These are phyloP conservation scores for Aphanoascus verrucosus DNA, from an alignment of 2,329 filamentous ascomycete species.

Conservation along the genomic window DNA sequence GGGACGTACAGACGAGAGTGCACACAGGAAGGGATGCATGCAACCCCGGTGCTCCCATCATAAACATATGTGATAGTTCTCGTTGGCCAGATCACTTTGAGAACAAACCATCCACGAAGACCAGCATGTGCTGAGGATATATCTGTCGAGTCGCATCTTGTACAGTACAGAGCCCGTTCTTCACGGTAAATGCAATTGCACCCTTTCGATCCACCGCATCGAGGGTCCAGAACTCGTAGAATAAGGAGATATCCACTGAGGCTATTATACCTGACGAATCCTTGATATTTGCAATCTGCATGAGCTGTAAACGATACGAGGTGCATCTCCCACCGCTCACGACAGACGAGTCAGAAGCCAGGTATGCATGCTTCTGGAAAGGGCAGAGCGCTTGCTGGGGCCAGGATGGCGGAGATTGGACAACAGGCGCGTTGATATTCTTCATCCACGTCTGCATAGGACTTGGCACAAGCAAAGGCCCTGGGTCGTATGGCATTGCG, in stretches of 20 bases:
- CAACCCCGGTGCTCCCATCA: no score
- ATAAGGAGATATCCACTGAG: background rate
- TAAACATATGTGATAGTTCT: no score
- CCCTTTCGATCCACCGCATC: background rate
- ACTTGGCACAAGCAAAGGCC: constrained; percentile 5
- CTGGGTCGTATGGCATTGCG: constrained; percentile 6
- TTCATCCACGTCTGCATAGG: constrained; percentile 1
- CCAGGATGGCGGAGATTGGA: constrained; percentile 8
- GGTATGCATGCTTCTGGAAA: constrained; percentile 9
- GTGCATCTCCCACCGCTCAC: background rate
- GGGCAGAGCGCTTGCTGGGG: constrained; percentile 11
- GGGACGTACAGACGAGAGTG: no score
- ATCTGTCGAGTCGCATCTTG: background rate
- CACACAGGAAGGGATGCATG: no score
- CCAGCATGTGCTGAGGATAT: no score
- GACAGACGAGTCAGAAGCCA: background rate
- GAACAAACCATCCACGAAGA: no score
- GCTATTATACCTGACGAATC: background rate
- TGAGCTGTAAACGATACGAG: constrained; percentile 2
- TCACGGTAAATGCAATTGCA: background rate
- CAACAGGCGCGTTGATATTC: constrained; percentile 11
- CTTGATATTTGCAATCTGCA: background rate
- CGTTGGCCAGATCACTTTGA: no score
- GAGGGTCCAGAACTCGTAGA: constrained; percentile 5
- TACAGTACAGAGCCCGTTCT: background rate